Percentiles rank a stretch among this genome's conserved stretches.
Conservation (phyloP, 73 alveolate species). For the Paramecium biaurelia region DNA sequence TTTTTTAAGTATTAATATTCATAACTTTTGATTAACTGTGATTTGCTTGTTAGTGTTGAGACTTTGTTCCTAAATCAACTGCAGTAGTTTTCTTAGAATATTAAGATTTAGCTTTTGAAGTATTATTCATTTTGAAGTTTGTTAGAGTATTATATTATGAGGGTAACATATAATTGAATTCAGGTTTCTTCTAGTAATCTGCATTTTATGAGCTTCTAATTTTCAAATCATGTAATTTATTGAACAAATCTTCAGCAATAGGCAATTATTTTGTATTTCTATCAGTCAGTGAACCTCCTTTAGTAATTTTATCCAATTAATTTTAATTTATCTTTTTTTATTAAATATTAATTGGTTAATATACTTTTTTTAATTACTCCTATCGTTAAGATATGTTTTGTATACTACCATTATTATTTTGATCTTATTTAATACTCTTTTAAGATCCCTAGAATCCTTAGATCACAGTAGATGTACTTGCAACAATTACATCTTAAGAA, state of each 20-base stretch:
- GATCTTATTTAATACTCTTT: background rate
- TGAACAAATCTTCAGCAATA: constrained; percentile 24
- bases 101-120: background rate
- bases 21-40: constrained; percentile 20
- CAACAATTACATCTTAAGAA: background rate
- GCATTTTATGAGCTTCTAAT: constrained; percentile 2
- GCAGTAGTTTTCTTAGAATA: background rate
- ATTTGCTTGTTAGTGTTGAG: background rate
- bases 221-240: background rate
- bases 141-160: background rate
- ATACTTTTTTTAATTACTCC: background rate
- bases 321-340: background rate
- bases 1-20: background rate
- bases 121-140: background rate
- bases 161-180: constrained; percentile 41
- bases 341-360: background rate
- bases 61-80: background rate
- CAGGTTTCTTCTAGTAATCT: background rate
- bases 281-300: constrained; percentile 49
- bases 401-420: background rate
- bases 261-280: background rate
- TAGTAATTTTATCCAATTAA: constrained; percentile 35
- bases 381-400: background rate
- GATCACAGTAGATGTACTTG: constrained; percentile 13
- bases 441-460: constrained; percentile 33